phyloP scores from a whole-genome alignment of 2,329 filamentous ascomycete genomes.

The Triangularia verruculosa region DNA sequence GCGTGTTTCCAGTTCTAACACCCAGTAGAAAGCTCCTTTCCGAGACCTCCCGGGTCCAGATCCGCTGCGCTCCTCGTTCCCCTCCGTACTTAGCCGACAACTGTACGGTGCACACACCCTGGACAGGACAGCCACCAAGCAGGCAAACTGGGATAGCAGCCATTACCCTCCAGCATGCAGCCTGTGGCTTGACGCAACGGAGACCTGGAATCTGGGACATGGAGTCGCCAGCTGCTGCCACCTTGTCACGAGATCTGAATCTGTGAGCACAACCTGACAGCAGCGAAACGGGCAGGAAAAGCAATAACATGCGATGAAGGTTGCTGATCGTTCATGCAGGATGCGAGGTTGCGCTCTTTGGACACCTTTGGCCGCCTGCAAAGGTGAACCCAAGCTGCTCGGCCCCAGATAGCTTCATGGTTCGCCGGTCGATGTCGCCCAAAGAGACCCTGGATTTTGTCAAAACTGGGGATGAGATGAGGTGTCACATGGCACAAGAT shows the following conservation, averaged over 20 bases:
- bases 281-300: not conserved
- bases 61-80: conserved; percentile 14
- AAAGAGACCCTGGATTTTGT: conserved; percentile 27
- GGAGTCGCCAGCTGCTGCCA: not conserved
- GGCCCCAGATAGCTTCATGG: conserved; percentile 23
- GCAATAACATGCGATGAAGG: not conserved
- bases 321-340: conserved; percentile 20
- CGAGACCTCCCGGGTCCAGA: conserved; percentile 14
- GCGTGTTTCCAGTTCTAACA: not conserved
- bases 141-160: not conserved
- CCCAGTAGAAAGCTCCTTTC: conserved; percentile 14
- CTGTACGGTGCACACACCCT: not conserved
- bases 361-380: conserved; percentile 18
- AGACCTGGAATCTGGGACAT: not conserved
- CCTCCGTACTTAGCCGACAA: not conserved
- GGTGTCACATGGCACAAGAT: conserved; percentile 53
- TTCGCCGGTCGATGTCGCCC: conserved; percentile 21
- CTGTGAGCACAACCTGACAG: not conserved
- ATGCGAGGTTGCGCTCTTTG: conserved; percentile 11
- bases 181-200: not conserved
- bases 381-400: conserved; percentile 25
- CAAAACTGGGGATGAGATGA: conserved; percentile 34
- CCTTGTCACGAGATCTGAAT: not conserved
- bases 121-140: not conserved
- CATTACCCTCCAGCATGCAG: not conserved